Base-by-base conservation (phyloP, 1,139 yeast genomes). In the Saccharomyces hybrid region DNA sequence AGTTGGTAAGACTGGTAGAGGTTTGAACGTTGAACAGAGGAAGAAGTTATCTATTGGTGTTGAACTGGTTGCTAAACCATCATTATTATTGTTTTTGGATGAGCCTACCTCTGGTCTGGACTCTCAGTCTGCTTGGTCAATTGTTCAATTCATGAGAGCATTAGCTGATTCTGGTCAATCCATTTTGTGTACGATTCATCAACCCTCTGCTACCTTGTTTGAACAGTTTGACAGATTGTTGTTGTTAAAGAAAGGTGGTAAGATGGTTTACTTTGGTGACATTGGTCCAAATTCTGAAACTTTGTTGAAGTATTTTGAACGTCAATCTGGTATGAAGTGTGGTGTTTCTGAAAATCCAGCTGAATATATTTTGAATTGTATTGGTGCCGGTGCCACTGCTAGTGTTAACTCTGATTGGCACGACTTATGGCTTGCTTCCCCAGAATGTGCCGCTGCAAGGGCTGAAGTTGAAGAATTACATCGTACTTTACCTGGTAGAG, bases 331-430 rank as follows among this genome's bases (percentile, higher is more conserved):
- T 50, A 65, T 72, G 27, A 67, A 72, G 54, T 79, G 82, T 70
- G 76, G 73, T 46, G 67, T 66, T 7, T 65, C 71, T 42, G 85
- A 80, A 60, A 83, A 83, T 59, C 88, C 87, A 46, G 88, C 88
- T 38, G 88, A 83, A 67, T 82, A 81, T 65, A 82, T 83, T 62
- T 71, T 83, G 63, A 81, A 82, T 58, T 79, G 80, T 59, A 81
- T 82, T 64, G 86, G 85, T 57, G 86, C 85, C 29, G 85, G 85
- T 69, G 85, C 85, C n/a, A 80, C 84, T 53, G 84, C 84, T 25
- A 60, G 71, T 47, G 72, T 76, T 25, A 60, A 65, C 26, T 70
- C 71, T 54, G 79, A 79, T 62, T 79, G 80, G 78, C 72, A 72
- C 64, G 74, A 76, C 27, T 64, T 76, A 46, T 79, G 83, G 83